Evolutionary conservation across 1,284 basidiomycete genomes (phyloP).

Genomic region (Sporisorium reilianum): DNA sequence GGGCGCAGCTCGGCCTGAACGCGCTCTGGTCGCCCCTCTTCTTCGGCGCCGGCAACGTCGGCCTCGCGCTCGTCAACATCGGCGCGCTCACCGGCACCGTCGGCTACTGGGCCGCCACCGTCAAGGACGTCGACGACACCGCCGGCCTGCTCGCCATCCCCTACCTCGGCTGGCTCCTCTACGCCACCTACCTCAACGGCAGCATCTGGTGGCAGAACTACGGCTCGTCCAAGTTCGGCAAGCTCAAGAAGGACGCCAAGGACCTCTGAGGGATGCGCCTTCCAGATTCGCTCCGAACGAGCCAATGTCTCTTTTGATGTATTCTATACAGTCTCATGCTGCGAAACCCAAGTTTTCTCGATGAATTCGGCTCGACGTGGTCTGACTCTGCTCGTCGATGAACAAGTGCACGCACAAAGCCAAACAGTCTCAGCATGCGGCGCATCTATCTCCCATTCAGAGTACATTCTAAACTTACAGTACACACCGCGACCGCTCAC

Average conservation of each 20-base stretch:
- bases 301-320: background rate
- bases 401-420: background rate
- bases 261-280: constrained; percentile 28
- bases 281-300: background rate
- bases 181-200: constrained; percentile 79
- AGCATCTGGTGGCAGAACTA: constrained; percentile 73
- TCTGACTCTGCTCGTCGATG: background rate
- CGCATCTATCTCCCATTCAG: background rate
- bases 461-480: too few relatives aligned
- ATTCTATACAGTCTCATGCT: constrained; percentile 3
- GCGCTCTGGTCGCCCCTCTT: constrained; percentile 79
- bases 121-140: constrained; percentile 65
- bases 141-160: constrained; percentile 51
- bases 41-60: constrained; percentile 73
- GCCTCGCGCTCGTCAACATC: constrained; percentile 76
- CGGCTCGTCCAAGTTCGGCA: constrained; percentile 49
- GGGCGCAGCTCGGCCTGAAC: constrained; percentile 78
- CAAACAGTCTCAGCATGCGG: background rate
- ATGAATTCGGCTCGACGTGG: background rate
- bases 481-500: background rate
- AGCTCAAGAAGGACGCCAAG: constrained; percentile 55
- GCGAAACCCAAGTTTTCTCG: background rate
- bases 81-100: constrained; percentile 75
- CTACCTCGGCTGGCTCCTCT: constrained; percentile 73
- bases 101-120: constrained; percentile 70